Evolutionary conservation across 345 rosid genomes (phyloP).

Genomic region (Eucalyptus pauciflora): DNA sequence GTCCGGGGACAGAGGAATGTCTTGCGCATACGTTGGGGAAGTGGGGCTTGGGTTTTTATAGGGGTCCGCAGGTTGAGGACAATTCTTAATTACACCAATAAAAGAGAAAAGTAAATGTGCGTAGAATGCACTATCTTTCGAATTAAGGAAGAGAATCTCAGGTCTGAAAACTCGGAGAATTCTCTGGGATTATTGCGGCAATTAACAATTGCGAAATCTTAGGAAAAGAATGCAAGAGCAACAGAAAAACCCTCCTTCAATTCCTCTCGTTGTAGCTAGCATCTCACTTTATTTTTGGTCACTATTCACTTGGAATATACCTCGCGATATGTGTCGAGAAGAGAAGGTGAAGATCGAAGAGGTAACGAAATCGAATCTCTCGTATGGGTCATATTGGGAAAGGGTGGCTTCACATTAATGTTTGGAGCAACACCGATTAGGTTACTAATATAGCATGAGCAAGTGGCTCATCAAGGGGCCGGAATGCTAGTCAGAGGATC

Average conservation of each 20-base stretch:
- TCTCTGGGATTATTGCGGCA: not conserved
- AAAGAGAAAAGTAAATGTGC: not conserved
- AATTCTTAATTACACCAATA: not conserved
- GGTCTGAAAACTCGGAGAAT: not conserved
- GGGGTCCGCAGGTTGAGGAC: conserved; percentile 13
- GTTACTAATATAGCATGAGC: not conserved
- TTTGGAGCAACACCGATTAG: not conserved
- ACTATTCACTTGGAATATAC: not conserved
- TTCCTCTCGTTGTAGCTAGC: not conserved
- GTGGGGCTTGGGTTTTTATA: conserved; percentile 11
- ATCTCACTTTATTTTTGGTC: not conserved
- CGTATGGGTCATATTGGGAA: not conserved
- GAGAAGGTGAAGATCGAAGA: not conserved
- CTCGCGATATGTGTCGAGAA: not conserved
- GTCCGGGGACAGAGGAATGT: not conserved
- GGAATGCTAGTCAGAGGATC: not conserved
- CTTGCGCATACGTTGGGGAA: not conserved
- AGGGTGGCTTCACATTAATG: not conserved
- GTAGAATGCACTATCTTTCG: not conserved
- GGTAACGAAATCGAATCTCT: not conserved
- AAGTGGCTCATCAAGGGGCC: not conserved
- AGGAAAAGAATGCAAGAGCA: not conserved
- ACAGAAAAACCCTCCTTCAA: not conserved
- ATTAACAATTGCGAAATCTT: not conserved
- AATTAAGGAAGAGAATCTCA: not conserved